These are phyloP conservation scores for Fusarium luffae DNA, from an alignment of 2,329 filamentous ascomycete genomes.

Conservation along the genomic window DNA sequence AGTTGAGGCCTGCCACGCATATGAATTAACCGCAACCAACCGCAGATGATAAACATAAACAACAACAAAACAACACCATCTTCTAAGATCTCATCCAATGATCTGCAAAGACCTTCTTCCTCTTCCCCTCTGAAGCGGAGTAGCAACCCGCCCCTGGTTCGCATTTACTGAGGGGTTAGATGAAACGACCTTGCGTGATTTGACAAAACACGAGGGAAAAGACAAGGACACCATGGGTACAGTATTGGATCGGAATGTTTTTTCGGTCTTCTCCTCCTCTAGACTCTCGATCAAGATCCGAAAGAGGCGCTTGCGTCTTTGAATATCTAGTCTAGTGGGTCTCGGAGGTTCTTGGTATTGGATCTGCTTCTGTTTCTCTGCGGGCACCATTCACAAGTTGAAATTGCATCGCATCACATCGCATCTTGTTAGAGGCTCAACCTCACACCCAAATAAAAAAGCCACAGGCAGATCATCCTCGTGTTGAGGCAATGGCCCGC, in stretches of 20 bases:
- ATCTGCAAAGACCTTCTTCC: conserved; percentile 11
- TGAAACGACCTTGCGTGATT: conserved; percentile 32
- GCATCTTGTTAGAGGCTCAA: background rate
- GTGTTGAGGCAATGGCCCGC: conserved; percentile 38
- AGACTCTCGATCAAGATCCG: conserved; percentile 42
- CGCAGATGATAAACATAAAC: conserved; percentile 15
- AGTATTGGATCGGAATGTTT: conserved; percentile 38
- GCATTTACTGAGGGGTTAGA: conserved; percentile 32
- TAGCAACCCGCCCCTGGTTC: conserved; percentile 33
- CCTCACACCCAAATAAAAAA: conserved; percentile 10
- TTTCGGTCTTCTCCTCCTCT: conserved; percentile 23
- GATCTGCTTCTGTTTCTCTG: conserved; percentile 24
- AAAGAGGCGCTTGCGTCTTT: conserved; percentile 44
- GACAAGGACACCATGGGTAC: conserved; percentile 30
- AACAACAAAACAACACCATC: conserved; percentile 20
- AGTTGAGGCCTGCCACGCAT: conserved; percentile 30
- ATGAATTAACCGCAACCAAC: conserved; percentile 2
- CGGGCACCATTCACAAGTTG: conserved; percentile 46
- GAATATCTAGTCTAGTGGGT: conserved; percentile 39
- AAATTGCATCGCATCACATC: conserved; percentile 29
- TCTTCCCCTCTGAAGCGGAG: conserved; percentile 12
- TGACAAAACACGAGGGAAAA: conserved; percentile 21
- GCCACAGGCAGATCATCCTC: conserved; percentile 41
- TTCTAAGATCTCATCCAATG: background rate
- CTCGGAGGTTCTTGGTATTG: conserved; percentile 13